These are phyloP conservation scores for Bjerkandera adusta DNA, from an alignment of 1,284 basidiomycete species.

Conservation along the genomic window DNA sequence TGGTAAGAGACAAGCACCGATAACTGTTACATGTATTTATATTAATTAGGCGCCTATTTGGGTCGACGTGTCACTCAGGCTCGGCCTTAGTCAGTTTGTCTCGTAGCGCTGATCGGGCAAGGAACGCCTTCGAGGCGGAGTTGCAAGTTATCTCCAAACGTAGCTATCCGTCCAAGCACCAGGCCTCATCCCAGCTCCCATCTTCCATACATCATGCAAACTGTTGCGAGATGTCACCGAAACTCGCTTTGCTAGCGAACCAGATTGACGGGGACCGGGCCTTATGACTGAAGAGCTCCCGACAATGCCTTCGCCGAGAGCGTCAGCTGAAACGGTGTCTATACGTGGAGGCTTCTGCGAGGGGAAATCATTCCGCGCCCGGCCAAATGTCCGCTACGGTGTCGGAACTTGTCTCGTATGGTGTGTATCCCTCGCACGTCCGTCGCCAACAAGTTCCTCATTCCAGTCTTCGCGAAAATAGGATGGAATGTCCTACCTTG, in stretches of 20 bases:
- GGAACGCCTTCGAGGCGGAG: background rate
- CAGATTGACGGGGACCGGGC: constrained; percentile 1
- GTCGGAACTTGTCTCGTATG: too few species aligned
- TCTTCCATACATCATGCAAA: background rate
- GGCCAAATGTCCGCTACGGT: too few species aligned
- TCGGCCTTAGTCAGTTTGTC: constrained; percentile 3
- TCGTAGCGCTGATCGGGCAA: background rate
- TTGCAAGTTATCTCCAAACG: background rate
- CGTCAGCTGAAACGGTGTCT: constrained; percentile 2
- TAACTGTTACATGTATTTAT: constrained; percentile 4
- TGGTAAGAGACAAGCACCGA: background rate
- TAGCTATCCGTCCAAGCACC: background rate
- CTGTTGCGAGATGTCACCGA: constrained; percentile 10
- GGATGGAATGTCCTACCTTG: too few species aligned
- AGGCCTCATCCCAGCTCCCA: background rate
- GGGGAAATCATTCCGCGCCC: too few species aligned
- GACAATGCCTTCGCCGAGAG: constrained; percentile 2
- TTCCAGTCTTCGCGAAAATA: too few species aligned
- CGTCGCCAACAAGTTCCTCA: too few species aligned
- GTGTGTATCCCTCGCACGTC: too few species aligned
- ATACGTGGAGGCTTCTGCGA: constrained; percentile 4
- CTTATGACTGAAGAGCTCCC: constrained; percentile 1
- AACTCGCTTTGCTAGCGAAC: constrained; percentile 7
- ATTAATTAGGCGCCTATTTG: constrained; percentile 8
- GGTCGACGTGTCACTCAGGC: constrained; percentile 12